These are phyloP conservation scores for Telfairia occidentalis DNA, from an alignment of 331 rosid species.

Conservation along the genomic window DNA sequence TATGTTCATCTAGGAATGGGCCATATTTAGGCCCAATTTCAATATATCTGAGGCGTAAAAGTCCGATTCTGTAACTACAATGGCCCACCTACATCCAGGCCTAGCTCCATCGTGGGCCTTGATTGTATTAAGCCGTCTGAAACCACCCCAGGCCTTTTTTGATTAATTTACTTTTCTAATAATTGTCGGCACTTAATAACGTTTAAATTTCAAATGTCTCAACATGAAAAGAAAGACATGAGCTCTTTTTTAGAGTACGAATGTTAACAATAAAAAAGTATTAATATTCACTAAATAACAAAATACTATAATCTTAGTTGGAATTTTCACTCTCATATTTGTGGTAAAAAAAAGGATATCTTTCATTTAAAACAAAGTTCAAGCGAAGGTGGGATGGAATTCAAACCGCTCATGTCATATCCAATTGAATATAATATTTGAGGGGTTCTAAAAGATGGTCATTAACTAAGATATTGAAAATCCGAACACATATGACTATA, in stretches of 20 bases:
- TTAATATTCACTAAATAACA: neutral
- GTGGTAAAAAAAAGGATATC: too few relatives aligned
- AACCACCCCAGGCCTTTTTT: neutral
- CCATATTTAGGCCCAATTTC: neutral
- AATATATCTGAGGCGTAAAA: neutral
- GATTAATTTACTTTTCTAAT: neutral
- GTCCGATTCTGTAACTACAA: neutral
- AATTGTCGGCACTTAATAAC: neutral
- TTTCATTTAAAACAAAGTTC: too few relatives aligned
- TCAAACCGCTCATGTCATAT: too few relatives aligned
- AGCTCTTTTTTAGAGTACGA: neutral
- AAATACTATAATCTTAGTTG: neutral
- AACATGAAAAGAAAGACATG: too few relatives aligned
- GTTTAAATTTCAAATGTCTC: too few relatives aligned
- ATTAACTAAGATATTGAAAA: too few relatives aligned
- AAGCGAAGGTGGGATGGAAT: too few relatives aligned
- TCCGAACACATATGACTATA: too few relatives aligned
- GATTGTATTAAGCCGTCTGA: neutral
- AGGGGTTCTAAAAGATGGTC: too few relatives aligned
- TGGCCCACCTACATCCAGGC: neutral
- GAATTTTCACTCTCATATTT: too few relatives aligned
- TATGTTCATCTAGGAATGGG: neutral
- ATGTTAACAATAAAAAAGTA: neutral
- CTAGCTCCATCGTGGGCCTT: neutral
- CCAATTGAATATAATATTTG: too few relatives aligned